These are phyloP conservation scores for Hymenoscyphus infarciens DNA, from an alignment of 2,329 filamentous ascomycete genomes.

Conservation along the genomic window DNA sequence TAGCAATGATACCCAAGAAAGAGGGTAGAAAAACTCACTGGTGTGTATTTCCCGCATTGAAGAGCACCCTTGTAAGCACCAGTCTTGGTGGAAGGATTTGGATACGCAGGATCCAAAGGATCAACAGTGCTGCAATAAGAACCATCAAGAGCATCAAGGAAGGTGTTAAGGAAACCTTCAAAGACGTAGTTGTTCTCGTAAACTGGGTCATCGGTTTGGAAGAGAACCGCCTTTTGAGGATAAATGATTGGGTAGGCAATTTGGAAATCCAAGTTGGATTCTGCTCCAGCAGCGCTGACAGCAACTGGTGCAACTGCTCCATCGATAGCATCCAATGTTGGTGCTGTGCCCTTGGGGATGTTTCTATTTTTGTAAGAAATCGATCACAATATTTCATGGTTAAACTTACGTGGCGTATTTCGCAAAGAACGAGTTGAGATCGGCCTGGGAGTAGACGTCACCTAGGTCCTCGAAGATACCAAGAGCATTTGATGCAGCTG, in stretches of 20 bases:
- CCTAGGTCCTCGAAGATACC: slow-evolving; percentile 53
- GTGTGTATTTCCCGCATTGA: slow-evolving; percentile 35
- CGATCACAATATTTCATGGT: slow-evolving; percentile 26
- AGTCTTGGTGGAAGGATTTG: slow-evolving; percentile 8
- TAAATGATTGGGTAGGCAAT: slow-evolving; percentile 45
- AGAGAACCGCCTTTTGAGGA: slow-evolving; percentile 44
- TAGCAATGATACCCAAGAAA: neutral
- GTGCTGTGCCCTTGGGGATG: slow-evolving; percentile 40
- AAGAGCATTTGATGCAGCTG: slow-evolving; percentile 30
- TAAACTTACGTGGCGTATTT: slow-evolving; percentile 33
- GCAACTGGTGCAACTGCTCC: slow-evolving; percentile 38
- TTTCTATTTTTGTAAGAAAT: slow-evolving; percentile 18
- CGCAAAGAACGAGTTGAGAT: slow-evolving; percentile 42
- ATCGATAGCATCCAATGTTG: slow-evolving; percentile 39
- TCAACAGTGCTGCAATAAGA: slow-evolving; percentile 40
- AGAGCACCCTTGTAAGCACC: slow-evolving; percentile 22
- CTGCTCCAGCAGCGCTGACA: slow-evolving; percentile 32
- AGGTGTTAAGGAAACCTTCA: slow-evolving; percentile 44
- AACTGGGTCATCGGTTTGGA: slow-evolving; percentile 42
- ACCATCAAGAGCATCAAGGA: slow-evolving; percentile 46
- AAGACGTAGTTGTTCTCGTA: slow-evolving; percentile 40
- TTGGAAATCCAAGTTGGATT: slow-evolving; percentile 44
- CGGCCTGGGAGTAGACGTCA: slow-evolving; percentile 48
- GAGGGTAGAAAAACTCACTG: slow-evolving; percentile 23
- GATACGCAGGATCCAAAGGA: slow-evolving; percentile 16